Conservation (phyloP, 1,139 yeast species). For the Arxiozyma heterogenica region DNA sequence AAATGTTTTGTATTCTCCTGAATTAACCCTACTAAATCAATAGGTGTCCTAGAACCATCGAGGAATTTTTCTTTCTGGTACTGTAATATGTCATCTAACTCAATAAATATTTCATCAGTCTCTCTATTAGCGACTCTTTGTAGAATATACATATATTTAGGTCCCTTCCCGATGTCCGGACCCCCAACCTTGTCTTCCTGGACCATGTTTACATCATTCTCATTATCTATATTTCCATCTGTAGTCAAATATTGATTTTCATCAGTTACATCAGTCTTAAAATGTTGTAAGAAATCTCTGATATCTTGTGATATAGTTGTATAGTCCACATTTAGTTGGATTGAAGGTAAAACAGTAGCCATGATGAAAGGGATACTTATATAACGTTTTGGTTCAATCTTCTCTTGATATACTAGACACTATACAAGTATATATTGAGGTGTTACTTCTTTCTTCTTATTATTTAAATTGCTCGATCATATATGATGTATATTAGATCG, state of each 20-base stretch:
- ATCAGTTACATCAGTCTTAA: slow-evolving; percentile 33
- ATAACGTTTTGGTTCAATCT: background rate
- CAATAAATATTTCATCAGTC: slow-evolving; percentile 54
- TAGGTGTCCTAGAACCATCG: slow-evolving; percentile 24
- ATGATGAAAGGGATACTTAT: slow-evolving; percentile 7
- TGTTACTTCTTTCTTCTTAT: no score
- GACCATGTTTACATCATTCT: slow-evolving; percentile 21
- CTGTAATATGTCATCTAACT: slow-evolving; percentile 71
- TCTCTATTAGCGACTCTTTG: slow-evolving; percentile 83
- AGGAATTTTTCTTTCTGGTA: slow-evolving; percentile 40
- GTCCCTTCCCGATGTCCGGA: slow-evolving; percentile 38
- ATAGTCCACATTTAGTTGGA: slow-evolving; percentile 57
- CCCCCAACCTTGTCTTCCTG: slow-evolving; percentile 22
- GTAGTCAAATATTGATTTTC: slow-evolving; percentile 4
- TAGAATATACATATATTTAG: slow-evolving; percentile 68
- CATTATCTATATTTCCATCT: slow-evolving; percentile 16
- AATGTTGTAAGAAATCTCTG: slow-evolving; percentile 52
- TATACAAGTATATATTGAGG: no score
- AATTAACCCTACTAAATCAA: slow-evolving; percentile 34
- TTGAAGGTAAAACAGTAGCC: slow-evolving; percentile 28
- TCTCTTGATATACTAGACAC: no score
- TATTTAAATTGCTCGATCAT: no score
- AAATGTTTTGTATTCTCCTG: slow-evolving; percentile 69
- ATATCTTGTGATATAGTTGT: slow-evolving; percentile 43
- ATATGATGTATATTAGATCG: no score